These are phyloP conservation scores for Tylopilus felleus DNA, from an alignment of 768 basidiomycete genomes.

Conservation along the genomic window DNA sequence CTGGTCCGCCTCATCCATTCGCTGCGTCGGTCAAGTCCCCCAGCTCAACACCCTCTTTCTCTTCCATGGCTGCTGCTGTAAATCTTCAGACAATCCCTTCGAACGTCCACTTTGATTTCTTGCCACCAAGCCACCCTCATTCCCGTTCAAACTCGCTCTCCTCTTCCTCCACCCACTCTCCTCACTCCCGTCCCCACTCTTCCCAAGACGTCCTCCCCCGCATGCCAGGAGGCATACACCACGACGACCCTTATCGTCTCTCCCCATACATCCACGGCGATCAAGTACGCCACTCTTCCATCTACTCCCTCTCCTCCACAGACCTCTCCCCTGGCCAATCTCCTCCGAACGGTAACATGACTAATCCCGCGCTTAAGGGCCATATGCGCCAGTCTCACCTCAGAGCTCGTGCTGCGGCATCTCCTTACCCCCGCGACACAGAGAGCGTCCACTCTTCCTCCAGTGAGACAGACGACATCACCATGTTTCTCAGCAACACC, in stretches of 20 bases:
- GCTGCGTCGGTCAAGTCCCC: conserved; percentile 31
- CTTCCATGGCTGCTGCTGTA: conserved; percentile 67
- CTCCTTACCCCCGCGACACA: conserved; percentile 82
- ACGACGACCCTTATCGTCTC: conserved; percentile 72
- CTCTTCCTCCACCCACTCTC: conserved; percentile 69
- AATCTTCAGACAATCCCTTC: conserved; percentile 71
- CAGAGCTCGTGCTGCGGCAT: conserved; percentile 75
- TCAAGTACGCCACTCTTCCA: conserved; percentile 44
- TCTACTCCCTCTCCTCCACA: conserved; percentile 39
- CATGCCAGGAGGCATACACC: conserved; percentile 48
- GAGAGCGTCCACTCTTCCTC: conserved; percentile 86
- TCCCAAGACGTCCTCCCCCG: conserved; percentile 62
- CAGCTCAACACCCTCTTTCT: conserved; percentile 39
- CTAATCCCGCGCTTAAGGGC: conserved; percentile 73
- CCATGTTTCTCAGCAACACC: conserved; percentile 64
- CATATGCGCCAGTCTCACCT: conserved; percentile 74
- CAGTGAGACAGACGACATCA: conserved; percentile 84
- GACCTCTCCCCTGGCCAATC: conserved; percentile 54
- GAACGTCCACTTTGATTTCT: conserved; percentile 67
- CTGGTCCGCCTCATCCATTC: conserved; percentile 52
- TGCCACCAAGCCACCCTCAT: conserved; percentile 58
- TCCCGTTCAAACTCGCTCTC: conserved; percentile 79
- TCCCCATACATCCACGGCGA: conserved; percentile 47
- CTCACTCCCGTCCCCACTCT: conserved; percentile 73
- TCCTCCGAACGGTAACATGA: conserved; percentile 71